A percentile compares a stretch with the other conserved stretches of the same genome.
These are phyloP conservation scores for Termitomyces sp. DNA, from an alignment of 768 basidiomycete genomes.

Conservation along the genomic window DNA sequence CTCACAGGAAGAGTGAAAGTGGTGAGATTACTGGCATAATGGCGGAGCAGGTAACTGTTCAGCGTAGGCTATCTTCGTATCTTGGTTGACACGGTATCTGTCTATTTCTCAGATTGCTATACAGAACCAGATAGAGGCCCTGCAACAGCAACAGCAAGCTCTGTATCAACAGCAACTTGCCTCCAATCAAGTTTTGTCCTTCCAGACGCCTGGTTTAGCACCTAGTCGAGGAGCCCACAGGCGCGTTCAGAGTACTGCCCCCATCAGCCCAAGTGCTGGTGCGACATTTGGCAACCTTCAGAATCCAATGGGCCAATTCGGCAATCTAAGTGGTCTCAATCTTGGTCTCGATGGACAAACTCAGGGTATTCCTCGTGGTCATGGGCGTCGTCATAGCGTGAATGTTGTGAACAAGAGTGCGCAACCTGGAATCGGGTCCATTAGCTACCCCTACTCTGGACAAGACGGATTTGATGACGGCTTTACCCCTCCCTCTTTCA, in stretches of 20 bases:
- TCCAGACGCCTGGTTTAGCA: slow-evolving; percentile 72
- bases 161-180: slow-evolving; percentile 89
- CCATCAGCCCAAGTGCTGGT: slow-evolving; percentile 46
- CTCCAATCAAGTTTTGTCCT: slow-evolving; percentile 79
- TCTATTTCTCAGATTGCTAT: slow-evolving; percentile 62
- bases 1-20: slow-evolving; percentile 56
- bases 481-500: slow-evolving; percentile 59
- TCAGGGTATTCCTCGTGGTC: slow-evolving; percentile 71
- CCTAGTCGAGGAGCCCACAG: slow-evolving; percentile 65
- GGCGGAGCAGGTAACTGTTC: slow-evolving; percentile 86
- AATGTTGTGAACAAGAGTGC: slow-evolving; percentile 81
- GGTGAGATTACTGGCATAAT: slow-evolving; percentile 87
- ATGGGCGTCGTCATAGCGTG: slow-evolving; percentile 87
- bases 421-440: slow-evolving; percentile 43
- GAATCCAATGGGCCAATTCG: slow-evolving; percentile 68
- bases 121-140: slow-evolving; percentile 85
- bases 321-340: slow-evolving; percentile 44
- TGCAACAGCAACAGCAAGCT: slow-evolving; percentile 88
- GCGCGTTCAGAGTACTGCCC: slow-evolving; percentile 84
- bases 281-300: slow-evolving; percentile 43
- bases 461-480: slow-evolving; percentile 81
- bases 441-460: slow-evolving; percentile 44
- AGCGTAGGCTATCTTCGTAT: slow-evolving; percentile 2
- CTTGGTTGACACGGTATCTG: not conserved
- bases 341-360: slow-evolving; percentile 63